Conservation (phyloP, 169 alveolate genomes). For the Eimeria tenella region DNA sequence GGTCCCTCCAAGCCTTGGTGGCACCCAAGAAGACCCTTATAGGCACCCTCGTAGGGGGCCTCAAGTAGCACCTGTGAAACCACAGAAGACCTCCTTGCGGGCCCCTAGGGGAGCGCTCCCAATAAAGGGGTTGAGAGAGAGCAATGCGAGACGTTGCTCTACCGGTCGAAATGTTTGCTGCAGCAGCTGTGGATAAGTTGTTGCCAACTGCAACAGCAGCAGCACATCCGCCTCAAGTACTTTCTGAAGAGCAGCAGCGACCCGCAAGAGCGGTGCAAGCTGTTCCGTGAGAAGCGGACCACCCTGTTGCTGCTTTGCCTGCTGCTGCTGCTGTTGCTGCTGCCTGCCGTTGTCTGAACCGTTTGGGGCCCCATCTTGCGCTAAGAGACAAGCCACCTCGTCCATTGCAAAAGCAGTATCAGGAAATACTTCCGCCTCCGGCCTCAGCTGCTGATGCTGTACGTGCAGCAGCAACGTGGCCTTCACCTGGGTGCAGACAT, state of each 20-base stretch:
- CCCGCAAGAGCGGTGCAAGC: slow-evolving; percentile 16
- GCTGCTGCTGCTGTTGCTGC: slow-evolving; percentile 14
- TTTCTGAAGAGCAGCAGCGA: slow-evolving; percentile 40
- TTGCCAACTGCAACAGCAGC: slow-evolving; percentile 35
- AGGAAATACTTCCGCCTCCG: slow-evolving; percentile 21
- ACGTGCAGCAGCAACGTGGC: slow-evolving; percentile 38
- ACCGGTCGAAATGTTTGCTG: slow-evolving; percentile 27
- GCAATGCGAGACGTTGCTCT: slow-evolving; percentile 30
- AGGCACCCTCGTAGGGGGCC: not conserved
- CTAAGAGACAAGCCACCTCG: not conserved
- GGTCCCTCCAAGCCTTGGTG: too few relatives aligned
- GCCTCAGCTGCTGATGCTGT: slow-evolving; percentile 9
- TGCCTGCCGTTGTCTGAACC: not conserved
- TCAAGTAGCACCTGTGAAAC: not conserved
- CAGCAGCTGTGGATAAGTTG: slow-evolving; percentile 16
- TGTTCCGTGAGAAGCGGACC: not conserved
- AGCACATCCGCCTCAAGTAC: slow-evolving; percentile 64
- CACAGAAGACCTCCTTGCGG: slow-evolving; percentile 32
- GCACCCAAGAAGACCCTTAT: too few relatives aligned
- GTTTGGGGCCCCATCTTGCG: not conserved
- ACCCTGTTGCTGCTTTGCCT: not conserved
- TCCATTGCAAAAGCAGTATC: slow-evolving; percentile 7
- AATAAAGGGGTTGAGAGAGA: slow-evolving; percentile 23
- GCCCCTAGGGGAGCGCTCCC: slow-evolving; percentile 47
- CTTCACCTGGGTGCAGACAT: slow-evolving; percentile 36